A percentile compares a stretch with the other conserved stretches of the same genome.
Conservation (phyloP, 116 monocot genomes). For the Posidonia oceanica region DNA sequence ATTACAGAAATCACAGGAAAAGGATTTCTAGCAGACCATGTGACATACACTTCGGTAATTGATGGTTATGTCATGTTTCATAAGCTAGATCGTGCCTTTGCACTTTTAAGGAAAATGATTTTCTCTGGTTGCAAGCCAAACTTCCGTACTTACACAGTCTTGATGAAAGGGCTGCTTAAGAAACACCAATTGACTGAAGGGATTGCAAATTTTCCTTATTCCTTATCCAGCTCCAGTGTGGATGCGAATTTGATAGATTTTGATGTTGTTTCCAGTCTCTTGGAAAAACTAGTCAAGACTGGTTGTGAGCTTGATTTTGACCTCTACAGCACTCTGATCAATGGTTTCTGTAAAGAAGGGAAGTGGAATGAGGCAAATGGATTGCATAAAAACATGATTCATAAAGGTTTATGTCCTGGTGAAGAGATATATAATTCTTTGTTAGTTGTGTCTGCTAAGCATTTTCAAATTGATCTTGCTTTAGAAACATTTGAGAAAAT, state of each 20-base stretch:
- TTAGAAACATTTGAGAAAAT: constrained; percentile 39
- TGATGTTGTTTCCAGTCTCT: constrained; percentile 35
- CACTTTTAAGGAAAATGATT: constrained; percentile 40
- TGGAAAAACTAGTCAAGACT: constrained; percentile 39
- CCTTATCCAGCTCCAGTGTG: constrained; percentile 14
- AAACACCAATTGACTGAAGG: constrained; percentile 22
- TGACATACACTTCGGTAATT: constrained; percentile 60
- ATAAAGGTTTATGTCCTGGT: constrained; percentile 41
- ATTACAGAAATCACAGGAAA: constrained; percentile 28
- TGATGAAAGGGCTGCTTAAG: constrained; percentile 56
- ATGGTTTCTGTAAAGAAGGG: constrained; percentile 63
- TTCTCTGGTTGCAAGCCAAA: constrained; percentile 45
- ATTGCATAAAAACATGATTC: constrained; percentile 35
- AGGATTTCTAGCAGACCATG: constrained; percentile 45
- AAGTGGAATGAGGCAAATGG: constrained; percentile 61
- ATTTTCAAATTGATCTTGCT: constrained; percentile 50
- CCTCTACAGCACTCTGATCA: constrained; percentile 30
- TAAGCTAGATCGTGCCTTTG: constrained; percentile 47
- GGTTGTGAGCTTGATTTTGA: constrained; percentile 27
- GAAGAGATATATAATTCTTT: constrained; percentile 54
- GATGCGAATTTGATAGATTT: constrained; percentile 17
- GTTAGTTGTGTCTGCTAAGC: constrained; percentile 24
- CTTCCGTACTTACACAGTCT: constrained; percentile 37
- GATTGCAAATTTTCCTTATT: constrained; percentile 26
- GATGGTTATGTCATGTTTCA: constrained; percentile 50